Base-by-base conservation (phyloP, 306 rosid species). In the Vigna radiata region DNA sequence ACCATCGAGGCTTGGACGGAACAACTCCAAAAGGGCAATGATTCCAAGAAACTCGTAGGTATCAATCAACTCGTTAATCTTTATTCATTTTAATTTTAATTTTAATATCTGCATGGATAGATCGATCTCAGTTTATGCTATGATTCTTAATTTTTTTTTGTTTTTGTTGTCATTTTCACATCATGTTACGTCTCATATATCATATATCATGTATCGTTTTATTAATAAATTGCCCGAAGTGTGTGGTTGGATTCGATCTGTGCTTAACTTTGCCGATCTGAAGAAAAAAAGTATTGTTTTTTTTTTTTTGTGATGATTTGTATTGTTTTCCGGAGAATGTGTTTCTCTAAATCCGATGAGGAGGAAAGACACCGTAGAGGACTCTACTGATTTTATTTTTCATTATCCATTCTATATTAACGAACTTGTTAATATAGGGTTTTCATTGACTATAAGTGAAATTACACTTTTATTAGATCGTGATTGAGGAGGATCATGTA, bases 1-100 rank as follows among this genome's bases (percentile, higher is more conserved):
- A 69, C 83, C 37, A 81, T 90, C 25, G 96, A 92, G 25, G 85
- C 85, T 36, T 90, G 97, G 97, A 85, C 64, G 44, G 83, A 86
- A 25, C 84, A 79, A 3, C 96, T 92, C 48, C 83, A 83, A 46
- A 86, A 74, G 76, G 97, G 82, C 62, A 92, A 90, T 48, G 90
- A 87, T 15, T 77, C 87, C 72, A 90, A 90, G 52, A 90, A 86
- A 55, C 88, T 92, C 84, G 91, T 90, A 39, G 11, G 39, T 60
- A 15, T 47, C 77, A 13, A 15, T 47, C 66, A 19, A 2, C 37
- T 72, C 61, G 1, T 25, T 5, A n/a, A 69, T 65, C 36, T 65
- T 39, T 1, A 25, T 66, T 39, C 3, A 7, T 59, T 12, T 71
- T 1, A 11, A n/a, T 23, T 62, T 79, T 41, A 3, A 7, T 59